Conservation (phyloP, 176 grass and related monocot genomes). For the Bothriochloa decipiens region DNA sequence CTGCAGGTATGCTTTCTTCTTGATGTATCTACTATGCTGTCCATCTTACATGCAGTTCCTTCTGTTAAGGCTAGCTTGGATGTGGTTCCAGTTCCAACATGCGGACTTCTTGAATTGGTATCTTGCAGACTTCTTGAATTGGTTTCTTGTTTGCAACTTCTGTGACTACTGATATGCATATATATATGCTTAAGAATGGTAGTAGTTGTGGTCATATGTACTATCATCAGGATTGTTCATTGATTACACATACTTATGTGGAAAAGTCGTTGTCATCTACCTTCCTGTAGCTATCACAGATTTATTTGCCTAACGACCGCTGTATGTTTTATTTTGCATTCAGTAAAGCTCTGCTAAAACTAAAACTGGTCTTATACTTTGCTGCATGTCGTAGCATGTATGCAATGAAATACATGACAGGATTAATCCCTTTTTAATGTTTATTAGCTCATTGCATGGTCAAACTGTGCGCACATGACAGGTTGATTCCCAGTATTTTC, state of each 20-base stretch:
- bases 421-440: conserved; percentile 32
- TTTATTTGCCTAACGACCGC: background rate
- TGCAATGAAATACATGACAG: background rate
- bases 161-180: background rate
- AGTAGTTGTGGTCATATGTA: background rate
- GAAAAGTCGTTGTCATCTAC: background rate
- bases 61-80: background rate
- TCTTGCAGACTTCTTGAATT: background rate
- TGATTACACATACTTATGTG: background rate
- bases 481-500: conserved; percentile 43
- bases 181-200: background rate
- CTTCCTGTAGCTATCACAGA: background rate
- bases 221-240: background rate
- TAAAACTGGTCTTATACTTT: background rate
- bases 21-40: background rate
- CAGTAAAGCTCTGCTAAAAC: conserved; percentile 10
- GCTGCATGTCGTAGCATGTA: conserved; percentile 24
- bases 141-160: background rate
- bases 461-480: conserved; percentile 44
- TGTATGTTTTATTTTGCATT: background rate
- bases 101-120: background rate
- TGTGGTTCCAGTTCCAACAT: conserved; percentile 4
- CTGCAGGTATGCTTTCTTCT: conserved; percentile 63
- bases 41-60: background rate
- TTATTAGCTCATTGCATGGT: conserved; percentile 18